phyloP scores from a whole-genome alignment of 306 rosid genomes.

The Prunus campanulata region DNA sequence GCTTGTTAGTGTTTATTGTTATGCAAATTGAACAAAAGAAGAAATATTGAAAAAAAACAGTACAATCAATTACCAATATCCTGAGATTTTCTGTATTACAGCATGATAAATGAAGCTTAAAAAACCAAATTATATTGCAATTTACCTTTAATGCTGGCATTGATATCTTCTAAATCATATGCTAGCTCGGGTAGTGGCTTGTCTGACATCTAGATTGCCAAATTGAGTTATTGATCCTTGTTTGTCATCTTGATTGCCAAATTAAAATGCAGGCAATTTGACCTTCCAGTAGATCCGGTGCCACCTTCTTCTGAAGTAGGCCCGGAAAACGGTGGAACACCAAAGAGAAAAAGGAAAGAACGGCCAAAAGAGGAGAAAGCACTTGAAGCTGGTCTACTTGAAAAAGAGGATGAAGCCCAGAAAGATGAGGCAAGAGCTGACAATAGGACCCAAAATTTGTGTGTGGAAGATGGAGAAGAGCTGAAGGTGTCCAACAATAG shows the following conservation, averaged over 20 bases:
- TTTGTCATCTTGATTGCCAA: conserved; percentile 13
- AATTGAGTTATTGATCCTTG: conserved; percentile 19
- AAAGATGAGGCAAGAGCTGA: conserved; percentile 7
- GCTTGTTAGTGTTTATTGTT: background rate
- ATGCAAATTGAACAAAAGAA: background rate
- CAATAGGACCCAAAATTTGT: background rate
- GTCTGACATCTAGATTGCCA: background rate
- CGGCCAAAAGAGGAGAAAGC: conserved; percentile 22
- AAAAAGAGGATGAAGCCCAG: background rate
- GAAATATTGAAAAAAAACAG: background rate
- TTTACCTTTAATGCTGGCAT: background rate
- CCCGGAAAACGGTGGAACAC: conserved; percentile 22
- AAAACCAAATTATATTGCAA: background rate
- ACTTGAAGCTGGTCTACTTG: conserved; percentile 1
- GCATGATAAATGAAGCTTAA: background rate
- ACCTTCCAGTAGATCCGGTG: conserved; percentile 12
- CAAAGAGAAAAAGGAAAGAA: conserved; percentile 32
- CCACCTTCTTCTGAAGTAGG: conserved; percentile 22
- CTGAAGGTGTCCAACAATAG: conserved; percentile 14
- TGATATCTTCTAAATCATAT: background rate
- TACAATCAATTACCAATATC: background rate
- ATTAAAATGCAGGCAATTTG: conserved; percentile 31
- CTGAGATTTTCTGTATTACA: background rate
- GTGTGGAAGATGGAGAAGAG: conserved; percentile 18
- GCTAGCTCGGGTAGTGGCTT: background rate